phyloP scores from a whole-genome alignment of 2,329 filamentous ascomycete species.

The Cladosporium sp. region DNA sequence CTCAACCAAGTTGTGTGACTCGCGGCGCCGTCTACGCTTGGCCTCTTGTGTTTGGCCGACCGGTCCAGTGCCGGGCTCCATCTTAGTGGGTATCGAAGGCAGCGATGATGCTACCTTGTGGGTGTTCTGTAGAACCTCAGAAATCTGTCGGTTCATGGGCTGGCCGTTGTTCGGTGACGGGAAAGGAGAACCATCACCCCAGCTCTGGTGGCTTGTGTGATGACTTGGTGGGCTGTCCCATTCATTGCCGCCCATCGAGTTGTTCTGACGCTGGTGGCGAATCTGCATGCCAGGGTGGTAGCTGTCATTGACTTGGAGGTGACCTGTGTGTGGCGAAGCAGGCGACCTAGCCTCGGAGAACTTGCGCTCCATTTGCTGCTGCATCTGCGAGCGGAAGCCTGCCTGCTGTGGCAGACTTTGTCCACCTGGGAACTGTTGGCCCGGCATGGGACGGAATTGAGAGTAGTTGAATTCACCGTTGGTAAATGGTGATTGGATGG shows the following conservation, averaged over 20 bases:
- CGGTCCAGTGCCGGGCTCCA: constrained; percentile 57
- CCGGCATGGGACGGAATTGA: constrained; percentile 70
- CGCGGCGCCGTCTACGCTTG: constrained; percentile 84
- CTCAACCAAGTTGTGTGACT: constrained; percentile 96
- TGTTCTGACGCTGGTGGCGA: constrained; percentile 52
- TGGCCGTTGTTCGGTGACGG: constrained; percentile 74
- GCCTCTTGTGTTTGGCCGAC: constrained; percentile 80
- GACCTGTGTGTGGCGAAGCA: constrained; percentile 82
- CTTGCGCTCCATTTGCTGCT: constrained; percentile 55
- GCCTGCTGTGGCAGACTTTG: constrained; percentile 36
- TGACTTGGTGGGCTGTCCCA: constrained; percentile 81
- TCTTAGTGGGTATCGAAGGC: constrained; percentile 87
- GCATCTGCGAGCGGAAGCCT: constrained; percentile 35
- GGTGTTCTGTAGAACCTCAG: constrained; percentile 84
- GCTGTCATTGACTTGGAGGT: constrained; percentile 65
- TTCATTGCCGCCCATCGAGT: constrained; percentile 63
- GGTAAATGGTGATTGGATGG: constrained; percentile 87
- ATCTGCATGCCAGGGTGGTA: constrained; percentile 45
- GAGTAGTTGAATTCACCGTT: constrained; percentile 68
- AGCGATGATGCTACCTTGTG: constrained; percentile 65
- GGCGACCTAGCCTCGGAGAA: constrained; percentile 73
- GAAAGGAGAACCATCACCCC: constrained; percentile 80
- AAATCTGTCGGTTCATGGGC: constrained; percentile 70
- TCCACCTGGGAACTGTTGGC: constrained; percentile 52
- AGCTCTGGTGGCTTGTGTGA: constrained; percentile 74